Evolutionary conservation across 2,329 filamentous ascomycete genomes (phyloP), one percentile per base, ranked within the genome.

Genomic region (Phialocephala subalpina): DNA sequence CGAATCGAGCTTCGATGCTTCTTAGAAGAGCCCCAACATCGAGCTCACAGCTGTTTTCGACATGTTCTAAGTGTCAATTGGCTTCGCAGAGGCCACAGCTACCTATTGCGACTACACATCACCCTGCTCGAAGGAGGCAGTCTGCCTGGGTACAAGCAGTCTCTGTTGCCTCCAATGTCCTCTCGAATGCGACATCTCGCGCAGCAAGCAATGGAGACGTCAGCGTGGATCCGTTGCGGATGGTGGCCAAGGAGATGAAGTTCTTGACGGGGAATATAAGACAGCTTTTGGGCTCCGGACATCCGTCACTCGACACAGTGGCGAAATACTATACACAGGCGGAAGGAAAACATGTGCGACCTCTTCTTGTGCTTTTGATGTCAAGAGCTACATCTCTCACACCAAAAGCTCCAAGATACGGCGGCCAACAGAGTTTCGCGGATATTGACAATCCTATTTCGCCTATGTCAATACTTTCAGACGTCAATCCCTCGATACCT

Each of bases 281-380:
- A 67, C 92, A 97, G 77, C 84, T 98, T n/a, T 83, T 98, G 18
- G 95, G 95, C 6, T 97, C 94, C 0, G 95, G 95, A 6, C 95
- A 99, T 77, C 96, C 96, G 0, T 94, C 94, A 55, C 86, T 99
- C 67, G 96, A 98, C 77, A 94, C 93, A 49, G 95, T 94, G 33
- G 94, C 96, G 60, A 99, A 99, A 81, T 99, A 99, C 84, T 99
- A 99, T 79, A 97, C 96, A 25, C 92, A 95, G 75, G 92, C 92
- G 66, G 94, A 98, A 83, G 96, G 96, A 69, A 99, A 99, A 82
- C 96, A 98, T 80, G 90, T 99, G 73, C 90, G 96, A 72, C 96
- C 96, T 35, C 87, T 97, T 79, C 91, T 99, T 67, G 94, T 99
- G 35, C 87, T 99, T 68, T 89, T 99, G 74, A 98, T 99, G 95